Base-by-base conservation (phyloP, 1,284 basidiomycete genomes). In the Cutaneotrichosporon sp. region DNA sequence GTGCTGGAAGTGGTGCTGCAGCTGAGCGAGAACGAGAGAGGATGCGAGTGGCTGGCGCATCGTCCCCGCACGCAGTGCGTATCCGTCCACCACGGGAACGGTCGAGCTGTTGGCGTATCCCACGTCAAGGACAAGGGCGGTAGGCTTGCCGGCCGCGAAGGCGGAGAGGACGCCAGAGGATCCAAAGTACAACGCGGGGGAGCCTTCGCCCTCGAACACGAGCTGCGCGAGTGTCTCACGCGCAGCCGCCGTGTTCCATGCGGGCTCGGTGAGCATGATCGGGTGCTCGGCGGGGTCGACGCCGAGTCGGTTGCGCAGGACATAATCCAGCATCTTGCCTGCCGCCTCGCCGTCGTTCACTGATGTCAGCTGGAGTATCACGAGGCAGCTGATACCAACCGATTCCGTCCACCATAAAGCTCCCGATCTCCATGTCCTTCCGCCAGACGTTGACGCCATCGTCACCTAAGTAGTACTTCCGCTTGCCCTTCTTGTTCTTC, bases 91-190 rank as follows among this genome's bases (percentile, higher is more conserved):
- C 10, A 99, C 88, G 1, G 96, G 96, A 1, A 90, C 91, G 16
- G 96, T 89, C 57, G 89, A 93, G 9, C 87, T 85, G 70, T 86
- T 84, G 19, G 87, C 83, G 59, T 90, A 85, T 5, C 96, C 96
- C 37, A 98, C 82, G 66, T 98, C 94, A 44, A 99, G 85, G 0
- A 98, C 88, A 45, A 98, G 79, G 3, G 94, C 92, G 26, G 93
- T 93, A 1, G 92, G 92, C 74, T 93, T 96, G 31, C 96, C 94
- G 44, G 93, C 87, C 10, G 94, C 90, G 71, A 99, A 99, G 86
- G 92, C 88, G 72, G 90, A 94, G 48, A 98, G 77, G 14, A 98
- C 94, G n/a, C 89, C 87, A 22, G 88, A 87, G 69, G 97, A 97
- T 29, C 94, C 92, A 47, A 97, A 88, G 72, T 98, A 99, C 76